Evolutionary conservation across 768 basidiomycete species (phyloP).

Genomic region (Lentinula aciculospora): DNA sequence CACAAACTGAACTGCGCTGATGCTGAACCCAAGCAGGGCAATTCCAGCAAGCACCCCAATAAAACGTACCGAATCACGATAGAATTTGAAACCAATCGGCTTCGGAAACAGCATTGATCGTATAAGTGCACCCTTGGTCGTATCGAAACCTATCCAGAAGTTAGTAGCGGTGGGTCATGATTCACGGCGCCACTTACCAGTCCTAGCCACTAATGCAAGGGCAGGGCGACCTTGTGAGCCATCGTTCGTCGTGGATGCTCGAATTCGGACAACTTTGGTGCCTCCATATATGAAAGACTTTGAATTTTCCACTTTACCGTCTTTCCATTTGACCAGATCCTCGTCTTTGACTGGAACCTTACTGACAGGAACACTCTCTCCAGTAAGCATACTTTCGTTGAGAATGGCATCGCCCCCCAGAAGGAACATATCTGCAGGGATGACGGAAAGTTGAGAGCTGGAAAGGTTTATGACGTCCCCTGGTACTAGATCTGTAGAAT

Average conservation of each 20-base stretch:
- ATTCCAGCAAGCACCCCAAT: conserved; percentile 90
- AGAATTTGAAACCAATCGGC: conserved; percentile 98
- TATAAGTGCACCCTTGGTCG: conserved; percentile 93
- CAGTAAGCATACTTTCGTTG: conserved; percentile 99
- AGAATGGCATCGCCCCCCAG: conserved; percentile 96
- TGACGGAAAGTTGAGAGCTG: conserved; percentile 57
- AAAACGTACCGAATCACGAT: conserved; percentile 86
- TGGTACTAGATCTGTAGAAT: conserved; percentile 80
- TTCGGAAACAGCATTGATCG: conserved; percentile 99
- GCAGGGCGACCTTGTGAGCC: conserved; percentile 54
- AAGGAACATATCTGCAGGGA: conserved; percentile 90
- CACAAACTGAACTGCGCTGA: conserved; percentile 89
- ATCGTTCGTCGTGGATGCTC: conserved; percentile 53
- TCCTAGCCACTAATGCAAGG: conserved; percentile 78
- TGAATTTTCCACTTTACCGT: conserved; percentile 63
- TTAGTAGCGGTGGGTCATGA: neutral
- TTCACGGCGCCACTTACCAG: conserved; percentile 43
- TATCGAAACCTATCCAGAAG: conserved; percentile 71
- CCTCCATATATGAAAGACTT: conserved; percentile 89
- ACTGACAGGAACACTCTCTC: conserved; percentile 95
- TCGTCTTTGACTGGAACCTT: conserved; percentile 83
- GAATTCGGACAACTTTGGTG: conserved; percentile 84
- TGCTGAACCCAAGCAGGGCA: conserved; percentile 86
- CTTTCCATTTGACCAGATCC: conserved; percentile 65
- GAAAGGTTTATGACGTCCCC: conserved; percentile 93